Base-by-base conservation (phyloP, 1,284 basidiomycete genomes). In the Ganoderma lucidum region DNA sequence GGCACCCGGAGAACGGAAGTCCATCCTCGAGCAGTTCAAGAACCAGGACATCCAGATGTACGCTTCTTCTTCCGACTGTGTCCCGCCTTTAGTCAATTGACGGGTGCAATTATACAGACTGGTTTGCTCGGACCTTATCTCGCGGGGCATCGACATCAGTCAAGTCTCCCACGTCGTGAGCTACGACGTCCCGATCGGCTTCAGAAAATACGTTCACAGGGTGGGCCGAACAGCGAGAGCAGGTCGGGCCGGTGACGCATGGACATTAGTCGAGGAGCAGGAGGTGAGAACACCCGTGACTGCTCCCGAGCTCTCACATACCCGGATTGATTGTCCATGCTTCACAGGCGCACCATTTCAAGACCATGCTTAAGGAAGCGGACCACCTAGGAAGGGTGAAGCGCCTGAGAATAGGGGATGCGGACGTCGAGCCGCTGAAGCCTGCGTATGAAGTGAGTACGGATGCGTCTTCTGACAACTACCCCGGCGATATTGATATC, bases 171-270 rank as follows among this genome's bases (percentile, higher is more conserved):
- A 98, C 80, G 97, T 99, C 39, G 88, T 99, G 51, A 96, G 91
- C 73, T 99, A 99, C 80, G 97, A 99, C 80, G 91, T 91, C 2
- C 97, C 97, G 1, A 88, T 98, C n/a, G 97, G 99, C 78, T 95
- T 98, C 88, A 90, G 95, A 63, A 99, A 99, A 81, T 99, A 99
- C 78, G 95, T 99, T 23, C 97, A 99, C 80, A 92, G 97, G 61
- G 96, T 96, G 0, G 97, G 97, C 23, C 87, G 97, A 51, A 99
- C 97, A 0, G 97, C 97, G 3, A 89, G 97, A 69, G 97, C 97
- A 2, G 96, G 96, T 1, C 86, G 93, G 59, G 81, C 83, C 15
- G 97, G 97, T 4, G 89, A 93, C 71, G 96, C 96, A 0, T 99
- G 96, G 96, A 95, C 93, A 2, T 82, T 99, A 71, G 95, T 99